Evolutionary conservation across 306 rosid species (phyloP), one percentile per base, ranked within the genome.

Genomic region (Rubus parviflorus): DNA sequence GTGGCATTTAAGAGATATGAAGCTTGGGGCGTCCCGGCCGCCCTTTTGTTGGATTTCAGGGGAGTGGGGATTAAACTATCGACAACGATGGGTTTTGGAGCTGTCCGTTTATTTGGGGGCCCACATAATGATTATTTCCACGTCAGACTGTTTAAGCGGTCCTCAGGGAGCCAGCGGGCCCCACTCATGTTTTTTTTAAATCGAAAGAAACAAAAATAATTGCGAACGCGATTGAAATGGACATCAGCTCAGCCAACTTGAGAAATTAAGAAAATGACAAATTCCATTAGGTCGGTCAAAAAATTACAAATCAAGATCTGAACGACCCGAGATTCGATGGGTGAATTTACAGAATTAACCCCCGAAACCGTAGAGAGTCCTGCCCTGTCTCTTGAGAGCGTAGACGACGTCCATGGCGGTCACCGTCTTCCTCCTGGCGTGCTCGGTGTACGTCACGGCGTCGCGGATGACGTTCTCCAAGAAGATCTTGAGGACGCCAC

Each of bases 391-490:
- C 76, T 82, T 77, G 52, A 82, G 79, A 0, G 85, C 82, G 1
- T 82, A 82, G 11, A 82, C 82, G 10, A 82, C 85, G 17, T 82
- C 85, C 85, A 82, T 82, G 72, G 85, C 85, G 3, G 82, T 82
- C 52, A 82, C 81, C 1, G 84, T 81, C 73, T 81, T 81, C 61
- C 84, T 47, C 17, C 81, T 56, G 1, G 82, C 82, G 47, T 79
- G 82, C 72, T 79, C 77, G 0, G 82, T 79, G 73, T 70, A 79
- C 0, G 82, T 79, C 13, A 79, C 82, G 4, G 85, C 85, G 9
- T 81, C 85, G 1, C 85, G 73, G 16, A 82, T 82, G 40, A 77
- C 85, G 0, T 82, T 73, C 53, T 82, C 85, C 67, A 82, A 58
- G 72, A 82, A 77, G 13, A 82, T 78, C 79, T 82, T 82, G 5